These are phyloP conservation scores for Blastobotrys indianensis DNA, from an alignment of 1,139 yeast genomes.

Conservation along the genomic window DNA sequence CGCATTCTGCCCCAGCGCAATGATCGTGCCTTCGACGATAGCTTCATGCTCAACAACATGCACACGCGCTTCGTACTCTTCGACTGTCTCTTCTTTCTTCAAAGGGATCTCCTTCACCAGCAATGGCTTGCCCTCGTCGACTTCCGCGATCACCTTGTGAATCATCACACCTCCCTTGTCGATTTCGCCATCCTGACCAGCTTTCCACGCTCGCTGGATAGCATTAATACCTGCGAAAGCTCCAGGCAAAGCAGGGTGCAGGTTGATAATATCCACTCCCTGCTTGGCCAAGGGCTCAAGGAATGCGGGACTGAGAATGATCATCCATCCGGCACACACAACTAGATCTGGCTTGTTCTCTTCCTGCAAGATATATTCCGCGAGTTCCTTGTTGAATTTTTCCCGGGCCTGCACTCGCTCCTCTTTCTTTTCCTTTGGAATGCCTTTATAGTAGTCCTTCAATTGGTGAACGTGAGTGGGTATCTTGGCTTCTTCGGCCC, in stretches of 20 bases:
- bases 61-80: constrained; percentile 75
- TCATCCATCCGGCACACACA: constrained; percentile 99
- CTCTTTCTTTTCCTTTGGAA: constrained; percentile 57
- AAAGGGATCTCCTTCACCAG: constrained; percentile 73
- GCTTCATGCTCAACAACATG: constrained; percentile 83
- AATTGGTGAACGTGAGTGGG: constrained; percentile 67
- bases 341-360: constrained; percentile 62
- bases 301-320: constrained; percentile 74
- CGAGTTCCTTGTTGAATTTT: constrained; percentile 70
- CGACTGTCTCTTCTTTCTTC: constrained; percentile 64
- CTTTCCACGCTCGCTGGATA: constrained; percentile 91
- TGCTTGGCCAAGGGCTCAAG: constrained; percentile 51
- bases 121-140: constrained; percentile 87
- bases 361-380: constrained; percentile 49
- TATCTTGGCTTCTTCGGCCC: constrained; percentile 67
- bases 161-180: constrained; percentile 93
- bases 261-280: constrained; percentile 72
- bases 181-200: constrained; percentile 77
- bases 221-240: constrained; percentile 97
- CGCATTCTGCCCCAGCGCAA: constrained; percentile 42
- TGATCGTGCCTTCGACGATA: constrained; percentile 81
- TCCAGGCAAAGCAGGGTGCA: constrained; percentile 96
- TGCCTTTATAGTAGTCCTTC: constrained; percentile 57
- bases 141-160: constrained; percentile 89
- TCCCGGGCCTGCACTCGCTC: constrained; percentile 59